Base-by-base conservation (phyloP, 495 filamentous ascomycete species). In the Neurospora sp. region DNA sequence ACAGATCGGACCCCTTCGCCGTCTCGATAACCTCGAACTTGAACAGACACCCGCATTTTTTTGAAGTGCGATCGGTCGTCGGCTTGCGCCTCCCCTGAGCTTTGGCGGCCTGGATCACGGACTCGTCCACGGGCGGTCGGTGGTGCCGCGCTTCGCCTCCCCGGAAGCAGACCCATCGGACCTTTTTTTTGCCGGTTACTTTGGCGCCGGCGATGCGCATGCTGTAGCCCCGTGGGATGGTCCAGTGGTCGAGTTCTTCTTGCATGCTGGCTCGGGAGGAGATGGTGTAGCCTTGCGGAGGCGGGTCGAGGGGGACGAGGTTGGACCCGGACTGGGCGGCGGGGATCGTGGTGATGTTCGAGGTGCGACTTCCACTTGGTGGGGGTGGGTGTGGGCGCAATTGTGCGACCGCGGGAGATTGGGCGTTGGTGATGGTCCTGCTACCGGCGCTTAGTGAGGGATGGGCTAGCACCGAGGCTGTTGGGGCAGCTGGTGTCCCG, bases 131-230 rank as follows among this genome's bases (percentile, higher is more conserved):
- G 46, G 79, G 78, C 2, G 75, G 70, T 1, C 80, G 80, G 74
- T 80, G 79, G 62, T 81, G 80, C 4, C 79, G 80, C 39, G 80
- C 79, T 74, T 80, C 76, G 54, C 80, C 80, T 70, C 80, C 80
- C 18, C 80, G 78, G 75, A 81, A 82, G 69, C 80, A 82, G 40
- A 82, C 79, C 78, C 79, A 81, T 20, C 80, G 80, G 72, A 82
- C 79, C 54, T 82, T 82, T 46, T 75, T 77, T 66, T 80, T 78
- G 73, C 80, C 80, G 35, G 78, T 78, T 14, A 81, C 78, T 69
- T 81, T 81, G 44, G 80, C 79, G 54, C 80, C 80, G 71, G 79
- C 79, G 73, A 82, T 82, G 74, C 80, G 80, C 80, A 82, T 82
- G 78, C 79, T 81, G 76, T 82, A 82, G 62, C 80, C 80, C 18